These are phyloP conservation scores for Cavenderia fasciculata DNA, from an alignment of 78 protist genomes.

Conservation along the genomic window DNA sequence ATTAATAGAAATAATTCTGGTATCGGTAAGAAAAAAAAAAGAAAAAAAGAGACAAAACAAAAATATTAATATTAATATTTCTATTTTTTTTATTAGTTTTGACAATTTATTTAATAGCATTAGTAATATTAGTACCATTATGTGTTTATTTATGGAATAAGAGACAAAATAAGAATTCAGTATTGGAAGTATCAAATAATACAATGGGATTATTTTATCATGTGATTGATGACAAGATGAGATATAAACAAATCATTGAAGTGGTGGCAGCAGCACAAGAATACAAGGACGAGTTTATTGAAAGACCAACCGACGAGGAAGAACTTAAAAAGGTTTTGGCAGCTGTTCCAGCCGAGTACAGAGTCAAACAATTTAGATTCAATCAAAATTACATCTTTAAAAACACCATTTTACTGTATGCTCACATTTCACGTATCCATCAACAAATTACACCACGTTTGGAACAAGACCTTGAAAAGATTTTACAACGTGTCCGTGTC, in stretches of 20 bases:
- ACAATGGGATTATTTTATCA: conserved; percentile 51
- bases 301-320: conserved; percentile 66
- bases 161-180: background rate
- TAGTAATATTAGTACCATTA: conserved; percentile 40
- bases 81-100: conserved; percentile 22
- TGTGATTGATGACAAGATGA: conserved; percentile 5
- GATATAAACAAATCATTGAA: conserved; percentile 56
- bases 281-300: conserved; percentile 32
- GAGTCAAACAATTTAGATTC: conserved; percentile 38
- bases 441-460: conserved; percentile 19
- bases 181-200: background rate
- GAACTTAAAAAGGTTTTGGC: background rate
- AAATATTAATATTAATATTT: background rate
- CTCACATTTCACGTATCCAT: conserved; percentile 50
- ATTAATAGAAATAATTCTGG: conserved; percentile 55
- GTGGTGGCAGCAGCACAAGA: conserved; percentile 39
- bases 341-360: conserved; percentile 39
- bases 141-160: conserved; percentile 53
- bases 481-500: conserved; percentile 13
- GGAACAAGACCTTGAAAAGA: conserved; percentile 22
- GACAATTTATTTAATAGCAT: conserved; percentile 45
- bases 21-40: background rate
- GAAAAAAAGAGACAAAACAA: background rate
- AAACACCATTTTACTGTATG: conserved; percentile 32
- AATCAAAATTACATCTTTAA: conserved; percentile 36